Percentiles rank a stretch among this genome's conserved stretches.
These are phyloP conservation scores for Metarhizium guizhouense DNA, from an alignment of 2,329 filamentous ascomycete genomes.

Conservation along the genomic window DNA sequence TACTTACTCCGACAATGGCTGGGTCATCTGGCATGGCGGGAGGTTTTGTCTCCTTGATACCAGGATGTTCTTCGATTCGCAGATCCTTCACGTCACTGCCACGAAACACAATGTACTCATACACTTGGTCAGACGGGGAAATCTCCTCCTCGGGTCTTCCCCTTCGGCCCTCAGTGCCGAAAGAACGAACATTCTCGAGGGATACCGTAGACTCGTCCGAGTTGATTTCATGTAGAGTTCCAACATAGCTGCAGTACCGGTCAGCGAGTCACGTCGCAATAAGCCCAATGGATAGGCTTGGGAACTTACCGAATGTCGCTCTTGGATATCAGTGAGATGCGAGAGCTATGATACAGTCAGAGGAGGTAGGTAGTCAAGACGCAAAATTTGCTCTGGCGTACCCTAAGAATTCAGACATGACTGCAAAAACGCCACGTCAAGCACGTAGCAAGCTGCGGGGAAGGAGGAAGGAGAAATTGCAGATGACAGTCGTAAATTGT, in stretches of 20 bases:
- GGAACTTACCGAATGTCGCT: constrained; percentile 82
- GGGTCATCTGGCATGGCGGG: constrained; percentile 85
- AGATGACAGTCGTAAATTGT: constrained; percentile 4
- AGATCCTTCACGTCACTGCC: constrained; percentile 98
- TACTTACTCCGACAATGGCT: constrained; percentile 92
- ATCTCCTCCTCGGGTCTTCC: constrained; percentile 74
- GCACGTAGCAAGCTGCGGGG: constrained; percentile 27
- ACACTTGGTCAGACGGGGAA: constrained; percentile 74
- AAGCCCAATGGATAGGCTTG: constrained; percentile 6
- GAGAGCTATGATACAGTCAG: constrained; percentile 52
- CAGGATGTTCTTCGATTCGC: constrained; percentile 76
- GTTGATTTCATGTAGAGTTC: constrained; percentile 95
- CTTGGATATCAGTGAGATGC: constrained; percentile 94
- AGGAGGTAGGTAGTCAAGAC: background rate
- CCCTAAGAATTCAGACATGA: constrained; percentile 55
- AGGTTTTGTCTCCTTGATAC: constrained; percentile 64
- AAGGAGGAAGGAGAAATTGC: constrained; percentile 12
- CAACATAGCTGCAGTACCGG: constrained; percentile 68
- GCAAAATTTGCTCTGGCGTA: constrained; percentile 23
- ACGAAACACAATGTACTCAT: constrained; percentile 98
- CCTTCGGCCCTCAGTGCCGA: constrained; percentile 85
- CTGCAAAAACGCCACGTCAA: constrained; percentile 28
- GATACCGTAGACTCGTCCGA: constrained; percentile 95
- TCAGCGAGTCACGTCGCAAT: constrained; percentile 6
- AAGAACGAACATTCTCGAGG: constrained; percentile 90